These are phyloP conservation scores for Amanita pallidorosea DNA, from an alignment of 768 basidiomycete genomes.

Conservation along the genomic window DNA sequence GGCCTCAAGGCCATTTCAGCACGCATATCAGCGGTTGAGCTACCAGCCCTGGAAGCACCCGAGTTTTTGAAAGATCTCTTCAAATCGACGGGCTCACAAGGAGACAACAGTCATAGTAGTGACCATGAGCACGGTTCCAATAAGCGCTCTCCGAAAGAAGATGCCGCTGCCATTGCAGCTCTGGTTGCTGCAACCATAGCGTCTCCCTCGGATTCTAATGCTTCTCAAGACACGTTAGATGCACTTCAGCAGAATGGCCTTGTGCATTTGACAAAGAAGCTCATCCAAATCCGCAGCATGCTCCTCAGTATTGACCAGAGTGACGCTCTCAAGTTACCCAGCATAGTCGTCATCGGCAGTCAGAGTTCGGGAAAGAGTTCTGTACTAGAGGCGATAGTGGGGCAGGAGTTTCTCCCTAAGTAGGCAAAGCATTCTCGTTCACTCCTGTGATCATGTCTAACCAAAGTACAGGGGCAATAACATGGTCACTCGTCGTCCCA, in stretches of 20 bases:
- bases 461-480: constrained; percentile 74
- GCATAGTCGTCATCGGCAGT: constrained; percentile 96
- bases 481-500: constrained; percentile 98
- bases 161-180: constrained; percentile 58
- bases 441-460: not conserved
- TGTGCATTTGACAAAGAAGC: constrained; percentile 87
- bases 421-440: constrained; percentile 28
- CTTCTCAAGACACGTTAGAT: constrained; percentile 27
- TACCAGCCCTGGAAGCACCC: constrained; percentile 41
- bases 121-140: constrained; percentile 24
- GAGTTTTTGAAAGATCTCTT: constrained; percentile 68
- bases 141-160: constrained; percentile 43
- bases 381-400: constrained; percentile 94
- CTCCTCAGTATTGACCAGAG: constrained; percentile 95
- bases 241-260: constrained; percentile 61
- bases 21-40: constrained; percentile 48
- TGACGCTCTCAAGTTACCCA: constrained; percentile 87
- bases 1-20: constrained; percentile 49
- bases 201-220: constrained; percentile 55
- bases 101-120: constrained; percentile 19
- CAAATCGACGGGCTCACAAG: constrained; percentile 16
- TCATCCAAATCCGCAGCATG: constrained; percentile 94
- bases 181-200: constrained; percentile 72
- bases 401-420: constrained; percentile 98
- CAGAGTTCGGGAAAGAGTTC: constrained; percentile 99